Base-by-base conservation (phyloP, 2,329 filamentous ascomycete species). In the Ceratocystis ficicola region DNA sequence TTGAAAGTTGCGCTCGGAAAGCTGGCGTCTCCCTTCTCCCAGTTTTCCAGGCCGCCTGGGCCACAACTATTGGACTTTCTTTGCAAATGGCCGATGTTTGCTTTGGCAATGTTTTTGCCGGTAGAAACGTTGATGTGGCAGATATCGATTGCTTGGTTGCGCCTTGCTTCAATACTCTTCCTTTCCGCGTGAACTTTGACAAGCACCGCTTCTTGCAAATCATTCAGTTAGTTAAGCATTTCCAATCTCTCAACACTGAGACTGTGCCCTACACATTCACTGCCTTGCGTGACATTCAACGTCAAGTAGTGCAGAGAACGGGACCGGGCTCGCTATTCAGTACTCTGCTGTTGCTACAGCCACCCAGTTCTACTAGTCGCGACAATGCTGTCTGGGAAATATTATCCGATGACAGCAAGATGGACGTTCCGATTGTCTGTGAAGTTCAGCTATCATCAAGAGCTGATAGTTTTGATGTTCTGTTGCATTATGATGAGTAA, bases 91-190 rank as follows among this genome's bases (percentile, higher is more conserved):
- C 76, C 0, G 91, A 96, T 71, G 71, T 96, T 4, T 94, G 89
- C 73, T 96, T 96, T 71, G 92, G 93, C 0, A 94, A 90, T 70
- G 86, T 96, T 1, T 81, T 93, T 66, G 92, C 85, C 71, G 91
- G 92, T 1, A 84, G 92, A 6, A 86, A 85, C 0, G 72, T 89
- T 8, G 76, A 83, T 0, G 73, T 92, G 2, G 80, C 87, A 5
- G 82, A 81, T 0, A 77, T 93, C 10, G 85, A 92, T 46, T 78
- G 80, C 3, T 81, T 96, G 5, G 83, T 95, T n/a, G 90, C 89
- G 0, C 92, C 92, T 0, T 95, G 90, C 73, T 96, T 96, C 78
- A 96, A 96, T 72, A 95, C 92, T 0, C 75, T 96, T 12, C 90
- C 92, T 0, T 72, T 91, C 1, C 82, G 90, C 30, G 75, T 84